These are phyloP conservation scores for Boletus patriciae DNA, from an alignment of 768 basidiomycete genomes.

Conservation along the genomic window DNA sequence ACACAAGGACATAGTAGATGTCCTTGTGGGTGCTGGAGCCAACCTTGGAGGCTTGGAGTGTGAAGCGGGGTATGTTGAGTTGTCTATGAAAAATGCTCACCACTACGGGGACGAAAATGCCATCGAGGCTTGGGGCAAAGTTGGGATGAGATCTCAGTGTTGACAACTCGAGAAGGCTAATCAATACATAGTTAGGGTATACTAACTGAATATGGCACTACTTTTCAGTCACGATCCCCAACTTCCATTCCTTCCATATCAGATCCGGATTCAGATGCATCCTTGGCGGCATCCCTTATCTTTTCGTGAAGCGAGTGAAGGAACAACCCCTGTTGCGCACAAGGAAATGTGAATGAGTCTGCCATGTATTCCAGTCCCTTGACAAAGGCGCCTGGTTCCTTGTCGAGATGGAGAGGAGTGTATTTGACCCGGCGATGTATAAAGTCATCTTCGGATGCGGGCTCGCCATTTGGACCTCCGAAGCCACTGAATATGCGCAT, in stretches of 20 bases:
- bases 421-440: slow-evolving; percentile 47
- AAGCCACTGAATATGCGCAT: slow-evolving; percentile 48
- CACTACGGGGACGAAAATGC: slow-evolving; percentile 43
- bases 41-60: slow-evolving; percentile 66
- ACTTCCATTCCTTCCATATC: slow-evolving; percentile 29
- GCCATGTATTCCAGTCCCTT: slow-evolving; percentile 60
- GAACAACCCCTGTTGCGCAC: slow-evolving; percentile 66
- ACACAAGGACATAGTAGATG: slow-evolving; percentile 57
- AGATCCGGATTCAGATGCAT: slow-evolving; percentile 23
- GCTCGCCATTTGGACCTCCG: slow-evolving; percentile 32
- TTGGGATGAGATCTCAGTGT: slow-evolving; percentile 36
- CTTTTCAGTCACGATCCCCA: slow-evolving; percentile 21
- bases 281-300: slow-evolving; percentile 40
- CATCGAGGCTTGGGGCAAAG: slow-evolving; percentile 56
- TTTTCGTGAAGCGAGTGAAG: slow-evolving; percentile 58
- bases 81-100: slow-evolving; percentile 43
- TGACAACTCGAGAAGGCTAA: slow-evolving; percentile 4
- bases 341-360: slow-evolving; percentile 65
- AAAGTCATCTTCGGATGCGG: slow-evolving; percentile 34
- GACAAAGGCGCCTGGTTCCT: slow-evolving; percentile 57
- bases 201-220: slow-evolving; percentile 3
- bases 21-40: slow-evolving; percentile 71
- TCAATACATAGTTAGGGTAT: slow-evolving; percentile 18
- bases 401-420: slow-evolving; percentile 62
- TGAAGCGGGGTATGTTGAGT: slow-evolving; percentile 54